phyloP scores from a whole-genome alignment of 2,329 filamentous ascomycete species.

The Thelonectria discophora region DNA sequence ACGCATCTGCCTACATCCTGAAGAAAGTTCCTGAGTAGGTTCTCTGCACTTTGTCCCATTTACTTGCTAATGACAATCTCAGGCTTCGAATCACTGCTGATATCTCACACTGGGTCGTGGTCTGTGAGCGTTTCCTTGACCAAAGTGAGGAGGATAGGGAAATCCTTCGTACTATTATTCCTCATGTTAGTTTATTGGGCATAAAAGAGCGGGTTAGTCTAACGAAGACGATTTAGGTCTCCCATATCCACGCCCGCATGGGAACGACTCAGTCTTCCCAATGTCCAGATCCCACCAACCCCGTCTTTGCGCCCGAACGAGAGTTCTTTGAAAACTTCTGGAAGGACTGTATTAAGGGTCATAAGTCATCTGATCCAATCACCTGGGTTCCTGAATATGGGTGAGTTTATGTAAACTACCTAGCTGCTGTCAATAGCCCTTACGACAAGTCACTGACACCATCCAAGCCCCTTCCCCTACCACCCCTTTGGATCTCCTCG shows the following conservation, averaged over 20 bases:
- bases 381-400: constrained; percentile 29
- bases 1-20: constrained; percentile 41
- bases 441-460: constrained; percentile 22
- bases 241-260: constrained; percentile 48
- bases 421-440: too few species aligned
- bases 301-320: constrained; percentile 42
- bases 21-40: constrained; percentile 43
- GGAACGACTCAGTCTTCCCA: constrained; percentile 50
- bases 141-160: constrained; percentile 31
- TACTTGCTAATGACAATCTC: background rate
- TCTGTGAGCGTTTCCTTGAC: constrained; percentile 36
- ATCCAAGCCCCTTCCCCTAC: constrained; percentile 38
- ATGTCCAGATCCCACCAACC: constrained; percentile 47
- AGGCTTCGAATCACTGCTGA: constrained; percentile 40
- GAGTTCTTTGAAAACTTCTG: constrained; percentile 45
- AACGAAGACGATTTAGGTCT: background rate
- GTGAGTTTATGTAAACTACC: constrained; percentile 5
- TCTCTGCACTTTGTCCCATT: background rate
- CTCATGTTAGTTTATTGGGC: constrained; percentile 39
- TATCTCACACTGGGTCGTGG: constrained; percentile 41
- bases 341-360: constrained; percentile 25
- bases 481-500: constrained; percentile 34
- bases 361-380: constrained; percentile 10
- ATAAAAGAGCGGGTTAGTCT: background rate
- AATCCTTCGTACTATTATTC: constrained; percentile 38